A percentile compares a stretch with the other conserved stretches of the same genome.
Evolutionary conservation across 1,284 basidiomycete genomes (phyloP).

Genomic region (Taiwanofungus camphoratus): DNA sequence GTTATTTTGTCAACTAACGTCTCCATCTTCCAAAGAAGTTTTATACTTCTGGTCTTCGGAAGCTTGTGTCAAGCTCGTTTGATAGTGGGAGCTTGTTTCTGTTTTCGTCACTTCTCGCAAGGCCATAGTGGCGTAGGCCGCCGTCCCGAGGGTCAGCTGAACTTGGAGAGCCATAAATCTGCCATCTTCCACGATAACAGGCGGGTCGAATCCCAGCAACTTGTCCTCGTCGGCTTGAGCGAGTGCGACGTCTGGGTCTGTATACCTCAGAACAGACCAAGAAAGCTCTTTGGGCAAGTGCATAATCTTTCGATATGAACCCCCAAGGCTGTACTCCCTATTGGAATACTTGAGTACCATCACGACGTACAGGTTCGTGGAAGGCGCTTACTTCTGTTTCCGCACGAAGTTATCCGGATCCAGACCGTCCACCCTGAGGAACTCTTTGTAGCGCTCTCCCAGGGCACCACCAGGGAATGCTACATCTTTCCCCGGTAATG

Average conservation of each 20-base stretch:
- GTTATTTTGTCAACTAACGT: no score
- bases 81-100: conserved; percentile 86
- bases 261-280: conserved; percentile 84
- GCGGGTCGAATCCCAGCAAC: conserved; percentile 74
- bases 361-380: not conserved
- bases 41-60: conserved; percentile 83
- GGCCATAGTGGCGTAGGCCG: conserved; percentile 95
- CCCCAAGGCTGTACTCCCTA: conserved; percentile 89
- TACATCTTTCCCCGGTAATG: conserved; percentile 90
- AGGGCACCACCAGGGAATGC: conserved; percentile 81
- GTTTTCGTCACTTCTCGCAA: conserved; percentile 89
- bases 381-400: conserved; percentile 70
- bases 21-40: conserved; percentile 35
- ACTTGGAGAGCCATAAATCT: conserved; percentile 85
- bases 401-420: conserved; percentile 84
- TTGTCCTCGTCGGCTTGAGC: conserved; percentile 94
- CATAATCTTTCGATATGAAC: conserved; percentile 90
- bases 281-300: conserved; percentile 78
- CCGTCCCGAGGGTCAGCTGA: conserved; percentile 73
- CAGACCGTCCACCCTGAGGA: conserved; percentile 79
- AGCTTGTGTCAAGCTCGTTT: conserved; percentile 70
- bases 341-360: not conserved
- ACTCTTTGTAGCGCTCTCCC: conserved; percentile 77
- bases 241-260: conserved; percentile 87
- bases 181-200: conserved; percentile 60